Percentiles rank a stretch among this genome's conserved stretches.
phyloP scores from a whole-genome alignment of 345 rosid genomes.

The Hibiscus tridactylites region DNA sequence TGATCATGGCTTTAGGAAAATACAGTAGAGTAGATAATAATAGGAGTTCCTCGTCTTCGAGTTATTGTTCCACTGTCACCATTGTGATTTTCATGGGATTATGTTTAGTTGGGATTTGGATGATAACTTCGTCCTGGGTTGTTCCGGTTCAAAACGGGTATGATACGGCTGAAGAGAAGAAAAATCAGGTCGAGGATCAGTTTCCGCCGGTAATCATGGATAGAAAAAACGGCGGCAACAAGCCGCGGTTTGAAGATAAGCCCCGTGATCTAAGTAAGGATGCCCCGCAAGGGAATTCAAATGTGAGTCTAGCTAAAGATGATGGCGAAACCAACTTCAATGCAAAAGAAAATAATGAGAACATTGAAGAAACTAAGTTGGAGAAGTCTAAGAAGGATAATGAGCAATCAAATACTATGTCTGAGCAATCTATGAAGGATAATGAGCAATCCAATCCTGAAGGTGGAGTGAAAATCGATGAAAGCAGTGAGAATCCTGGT shows the following conservation, averaged over 20 bases:
- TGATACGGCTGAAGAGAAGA: constrained; percentile 44
- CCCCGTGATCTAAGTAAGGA: constrained; percentile 56
- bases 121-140: constrained; percentile 78
- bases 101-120: constrained; percentile 92
- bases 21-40: constrained; percentile 56
- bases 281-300: constrained; percentile 47
- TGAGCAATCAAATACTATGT: not conserved
- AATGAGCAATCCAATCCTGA: constrained; percentile 25
- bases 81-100: constrained; percentile 76
- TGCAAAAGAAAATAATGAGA: constrained; percentile 34
- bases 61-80: constrained; percentile 73
- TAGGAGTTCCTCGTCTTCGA: constrained; percentile 44
- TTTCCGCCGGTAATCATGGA: constrained; percentile 20
- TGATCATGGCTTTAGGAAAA: constrained; percentile 62
- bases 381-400: constrained; percentile 18
- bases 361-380: constrained; percentile 5
- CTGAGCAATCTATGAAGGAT: constrained; percentile 29
- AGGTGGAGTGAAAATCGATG: constrained; percentile 24
- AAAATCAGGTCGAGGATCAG: constrained; percentile 45
- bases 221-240: constrained; percentile 16
- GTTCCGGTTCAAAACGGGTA: constrained; percentile 61
- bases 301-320: constrained; percentile 17
- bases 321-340: constrained; percentile 15
- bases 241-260: constrained; percentile 43
- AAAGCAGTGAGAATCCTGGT: constrained; percentile 25